Evolutionary conservation across 83 land plant species (phyloP).

Genomic region (Diphasiastrum complanatum): DNA sequence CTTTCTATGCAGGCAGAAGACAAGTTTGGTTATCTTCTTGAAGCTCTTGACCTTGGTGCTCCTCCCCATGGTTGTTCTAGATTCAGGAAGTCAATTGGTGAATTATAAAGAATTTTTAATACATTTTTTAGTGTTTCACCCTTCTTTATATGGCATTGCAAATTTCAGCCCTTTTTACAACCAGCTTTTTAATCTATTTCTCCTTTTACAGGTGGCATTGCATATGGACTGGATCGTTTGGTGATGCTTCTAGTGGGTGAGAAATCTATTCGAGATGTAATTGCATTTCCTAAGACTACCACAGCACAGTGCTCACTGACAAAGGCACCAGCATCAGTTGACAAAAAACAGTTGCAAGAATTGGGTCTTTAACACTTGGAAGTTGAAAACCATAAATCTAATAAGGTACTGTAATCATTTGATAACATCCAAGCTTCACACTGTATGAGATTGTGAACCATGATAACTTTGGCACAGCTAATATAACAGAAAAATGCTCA

Average conservation of each 20-base stretch:
- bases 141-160: too few relatives aligned
- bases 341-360: slow-evolving; percentile 64
- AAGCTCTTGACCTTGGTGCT: slow-evolving; percentile 88
- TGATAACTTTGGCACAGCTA: too few relatives aligned
- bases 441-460: too few relatives aligned
- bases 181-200: too few relatives aligned
- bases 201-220: slow-evolving; percentile 92
- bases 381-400: too few relatives aligned
- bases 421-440: too few relatives aligned
- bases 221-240: slow-evolving; percentile 86
- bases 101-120: too few relatives aligned
- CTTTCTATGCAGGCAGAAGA: slow-evolving; percentile 69
- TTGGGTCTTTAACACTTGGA: too few relatives aligned
- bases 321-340: slow-evolving; percentile 66
- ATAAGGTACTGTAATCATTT: too few relatives aligned
- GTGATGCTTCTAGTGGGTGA: slow-evolving; percentile 92
- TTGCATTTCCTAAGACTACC: slow-evolving; percentile 94
- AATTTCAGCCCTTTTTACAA: too few relatives aligned
- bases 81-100: too few relatives aligned
- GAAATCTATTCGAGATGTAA: slow-evolving; percentile 86
- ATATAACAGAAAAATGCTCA: too few relatives aligned
- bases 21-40: slow-evolving; percentile 87
- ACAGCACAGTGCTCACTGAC: slow-evolving; percentile 90
- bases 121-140: neutral
- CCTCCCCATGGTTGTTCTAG: slow-evolving; percentile 83